Percentiles rank a stretch among this genome's conserved stretches.
Conservation (phyloP, 2,329 filamentous ascomycete species). For the Stachybotrys elegans region DNA sequence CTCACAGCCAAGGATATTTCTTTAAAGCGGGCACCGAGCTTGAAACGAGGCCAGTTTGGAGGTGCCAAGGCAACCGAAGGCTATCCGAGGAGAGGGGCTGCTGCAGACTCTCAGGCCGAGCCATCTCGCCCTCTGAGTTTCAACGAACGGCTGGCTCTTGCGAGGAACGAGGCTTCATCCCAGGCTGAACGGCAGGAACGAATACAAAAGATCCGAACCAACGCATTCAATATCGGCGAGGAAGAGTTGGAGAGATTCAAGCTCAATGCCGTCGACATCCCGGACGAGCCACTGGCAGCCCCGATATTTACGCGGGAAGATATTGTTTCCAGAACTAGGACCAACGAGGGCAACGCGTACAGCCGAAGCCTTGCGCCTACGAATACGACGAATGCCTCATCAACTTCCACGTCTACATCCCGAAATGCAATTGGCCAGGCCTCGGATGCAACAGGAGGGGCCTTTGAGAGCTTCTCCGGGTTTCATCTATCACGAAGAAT, state of each 20-base stretch:
- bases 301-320: conserved; percentile 61
- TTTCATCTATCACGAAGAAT: conserved; percentile 79
- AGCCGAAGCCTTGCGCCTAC: not conserved
- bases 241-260: conserved; percentile 58
- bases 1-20: conserved; percentile 77
- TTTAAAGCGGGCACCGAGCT: conserved; percentile 64
- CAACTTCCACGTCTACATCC: not conserved
- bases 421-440: not conserved
- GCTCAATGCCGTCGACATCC: conserved; percentile 48
- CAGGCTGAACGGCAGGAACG: conserved; percentile 46
- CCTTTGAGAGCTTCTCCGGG: conserved; percentile 80
- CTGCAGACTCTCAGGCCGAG: conserved; percentile 15
- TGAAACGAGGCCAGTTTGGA: conserved; percentile 22
- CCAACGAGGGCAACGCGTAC: not conserved
- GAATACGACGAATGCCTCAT: not conserved
- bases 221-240: conserved; percentile 51
- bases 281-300: conserved; percentile 40
- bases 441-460: too few species aligned
- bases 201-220: conserved; percentile 48
- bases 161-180: conserved; percentile 50
- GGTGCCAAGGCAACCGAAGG: too few species aligned
- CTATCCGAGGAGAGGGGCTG: too few species aligned
- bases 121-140: conserved; percentile 54
- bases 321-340: conserved; percentile 36
- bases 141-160: conserved; percentile 78